Evolutionary conservation across 441 rosid species (phyloP).

Genomic region (Erodium trifolium): DNA sequence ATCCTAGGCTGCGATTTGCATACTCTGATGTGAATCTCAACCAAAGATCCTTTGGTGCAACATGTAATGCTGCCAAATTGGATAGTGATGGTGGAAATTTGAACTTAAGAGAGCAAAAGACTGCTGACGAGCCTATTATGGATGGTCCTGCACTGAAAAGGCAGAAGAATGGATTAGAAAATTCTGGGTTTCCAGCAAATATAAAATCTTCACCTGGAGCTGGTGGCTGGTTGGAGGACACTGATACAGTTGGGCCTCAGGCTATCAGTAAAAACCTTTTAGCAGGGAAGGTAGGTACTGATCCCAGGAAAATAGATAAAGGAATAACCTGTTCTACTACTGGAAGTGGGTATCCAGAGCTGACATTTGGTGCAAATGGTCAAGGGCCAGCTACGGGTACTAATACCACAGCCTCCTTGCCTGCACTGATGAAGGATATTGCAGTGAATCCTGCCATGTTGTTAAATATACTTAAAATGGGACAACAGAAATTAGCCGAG

Average conservation of each 20-base stretch:
- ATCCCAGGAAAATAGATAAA: slow-evolving; percentile 36
- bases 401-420: background rate
- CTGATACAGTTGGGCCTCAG: slow-evolving; percentile 36
- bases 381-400: slow-evolving; percentile 13
- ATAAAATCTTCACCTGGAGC: slow-evolving; percentile 29
- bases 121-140: slow-evolving; percentile 33
- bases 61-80: slow-evolving; percentile 28
- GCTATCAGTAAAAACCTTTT: slow-evolving; percentile 23
- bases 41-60: slow-evolving; percentile 18
- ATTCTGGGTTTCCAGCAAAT: slow-evolving; percentile 31
- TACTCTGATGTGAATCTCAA: slow-evolving; percentile 40
- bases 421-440: slow-evolving; percentile 55
- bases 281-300: slow-evolving; percentile 29
- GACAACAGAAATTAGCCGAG: slow-evolving; percentile 45
- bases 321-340: slow-evolving; percentile 29
- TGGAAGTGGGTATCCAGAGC: slow-evolving; percentile 26
- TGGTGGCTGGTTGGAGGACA: slow-evolving; percentile 74
- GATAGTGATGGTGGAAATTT: slow-evolving; percentile 33
- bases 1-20: slow-evolving; percentile 75
- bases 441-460: slow-evolving; percentile 68
- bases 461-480: slow-evolving; percentile 59
- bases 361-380: slow-evolving; percentile 30
- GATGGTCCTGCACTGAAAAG: slow-evolving; percentile 59
- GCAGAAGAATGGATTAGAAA: slow-evolving; percentile 42
- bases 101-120: slow-evolving; percentile 57